A percentile compares a stretch with the other conserved stretches of the same genome.
Evolutionary conservation across 306 rosid genomes (phyloP).

Genomic region (Casuarina equisetifolia): DNA sequence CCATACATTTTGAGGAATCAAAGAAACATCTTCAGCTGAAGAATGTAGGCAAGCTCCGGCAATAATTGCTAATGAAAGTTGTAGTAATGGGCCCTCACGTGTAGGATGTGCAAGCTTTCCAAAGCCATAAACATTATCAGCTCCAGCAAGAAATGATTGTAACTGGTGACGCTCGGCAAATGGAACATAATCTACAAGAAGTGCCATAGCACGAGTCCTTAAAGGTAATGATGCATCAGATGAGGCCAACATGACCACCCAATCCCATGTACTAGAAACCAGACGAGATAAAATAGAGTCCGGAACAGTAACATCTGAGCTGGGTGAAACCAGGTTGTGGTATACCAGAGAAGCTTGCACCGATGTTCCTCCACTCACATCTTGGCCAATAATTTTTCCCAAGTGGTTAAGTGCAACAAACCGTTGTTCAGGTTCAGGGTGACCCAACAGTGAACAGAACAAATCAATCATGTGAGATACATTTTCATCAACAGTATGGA

Average conservation of each 20-base stretch:
- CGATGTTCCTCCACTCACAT: constrained; percentile 41
- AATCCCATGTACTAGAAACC: constrained; percentile 89
- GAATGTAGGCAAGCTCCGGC: constrained; percentile 78
- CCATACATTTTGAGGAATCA: constrained; percentile 83
- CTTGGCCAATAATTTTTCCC: constrained; percentile 69
- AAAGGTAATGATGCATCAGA: constrained; percentile 64
- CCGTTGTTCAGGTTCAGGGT: constrained; percentile 93
- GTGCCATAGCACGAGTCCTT: constrained; percentile 69
- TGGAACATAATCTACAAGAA: constrained; percentile 74
- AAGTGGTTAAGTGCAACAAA: constrained; percentile 66
- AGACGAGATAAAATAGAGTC: constrained; percentile 54
- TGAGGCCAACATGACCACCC: constrained; percentile 69
- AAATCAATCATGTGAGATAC: constrained; percentile 62
- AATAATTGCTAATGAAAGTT: constrained; percentile 78
- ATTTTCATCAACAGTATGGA: constrained; percentile 53
- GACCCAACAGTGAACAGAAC: constrained; percentile 71
- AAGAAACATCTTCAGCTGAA: constrained; percentile 71
- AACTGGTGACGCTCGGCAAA: constrained; percentile 66
- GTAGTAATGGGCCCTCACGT: constrained; percentile 67
- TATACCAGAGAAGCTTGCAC: constrained; percentile 37
- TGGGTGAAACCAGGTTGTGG: constrained; percentile 44
- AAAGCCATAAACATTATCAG: constrained; percentile 68
- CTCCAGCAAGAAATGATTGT: constrained; percentile 72
- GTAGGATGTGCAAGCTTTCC: constrained; percentile 44
- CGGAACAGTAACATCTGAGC: constrained; percentile 39